Percentiles rank a stretch among this genome's conserved stretches.
phyloP scores from a whole-genome alignment of 495 filamentous ascomycete genomes.

The Podospora pseudocomata region DNA sequence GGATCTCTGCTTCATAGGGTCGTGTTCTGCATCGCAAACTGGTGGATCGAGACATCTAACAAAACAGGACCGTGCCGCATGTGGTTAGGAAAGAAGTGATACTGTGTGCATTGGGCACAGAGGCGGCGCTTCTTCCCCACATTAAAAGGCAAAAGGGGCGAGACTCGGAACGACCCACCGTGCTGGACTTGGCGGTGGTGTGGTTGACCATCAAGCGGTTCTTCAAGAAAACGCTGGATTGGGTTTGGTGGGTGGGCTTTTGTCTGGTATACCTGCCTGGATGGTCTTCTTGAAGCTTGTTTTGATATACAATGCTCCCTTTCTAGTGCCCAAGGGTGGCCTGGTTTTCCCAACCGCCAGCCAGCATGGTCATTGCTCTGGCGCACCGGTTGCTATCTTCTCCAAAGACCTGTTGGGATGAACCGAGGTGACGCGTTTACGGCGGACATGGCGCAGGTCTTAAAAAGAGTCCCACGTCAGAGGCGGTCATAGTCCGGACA shows the following conservation, averaged over 20 bases:
- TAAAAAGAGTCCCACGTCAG: neutral
- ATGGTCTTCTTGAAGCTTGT: neutral
- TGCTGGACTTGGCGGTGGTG: neutral
- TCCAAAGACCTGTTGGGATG: neutral
- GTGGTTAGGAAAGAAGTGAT: neutral
- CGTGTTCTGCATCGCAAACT: neutral
- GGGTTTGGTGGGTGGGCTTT: neutral
- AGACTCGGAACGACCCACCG: neutral
- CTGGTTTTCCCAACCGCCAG: too few relatives aligned
- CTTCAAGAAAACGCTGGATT: neutral
- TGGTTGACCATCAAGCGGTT: neutral
- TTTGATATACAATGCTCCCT: neutral
- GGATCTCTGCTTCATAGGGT: constrained; percentile 8
- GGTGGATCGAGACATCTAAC: neutral
- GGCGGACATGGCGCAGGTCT: neutral
- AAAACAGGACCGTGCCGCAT: constrained; percentile 6
- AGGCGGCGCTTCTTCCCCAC: neutral
- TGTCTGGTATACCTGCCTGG: neutral
- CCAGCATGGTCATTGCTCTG: neutral
- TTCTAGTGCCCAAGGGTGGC: neutral
- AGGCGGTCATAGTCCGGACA: neutral
- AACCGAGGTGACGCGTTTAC: constrained; percentile 8
- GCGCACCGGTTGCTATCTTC: neutral
- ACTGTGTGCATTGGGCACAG: neutral
- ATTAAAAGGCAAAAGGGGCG: neutral